Base-by-base conservation (phyloP, 495 filamentous ascomycete genomes). In the Daldinia childiae region DNA sequence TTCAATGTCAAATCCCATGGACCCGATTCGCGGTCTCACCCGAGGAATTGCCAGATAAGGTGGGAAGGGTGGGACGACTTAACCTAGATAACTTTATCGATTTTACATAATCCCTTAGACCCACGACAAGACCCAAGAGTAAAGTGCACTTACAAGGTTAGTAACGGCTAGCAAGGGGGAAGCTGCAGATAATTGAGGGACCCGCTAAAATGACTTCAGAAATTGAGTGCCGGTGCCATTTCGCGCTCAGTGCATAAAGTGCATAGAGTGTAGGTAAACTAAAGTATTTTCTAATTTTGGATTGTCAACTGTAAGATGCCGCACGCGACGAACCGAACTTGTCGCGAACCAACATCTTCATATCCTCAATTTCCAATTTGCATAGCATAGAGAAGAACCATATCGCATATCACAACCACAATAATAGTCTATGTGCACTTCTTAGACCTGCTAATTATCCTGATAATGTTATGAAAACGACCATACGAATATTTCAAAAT, bases 191-290 rank as follows among this genome's bases (percentile, higher is more conserved):
- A 24, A 62, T 39, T 58, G 39, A 29, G 14, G 50, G 64, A 61
- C 56, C 69, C 59, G 56, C 59, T 64, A 30, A 67, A 67, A 68
- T 72, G 64, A 68, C 64, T 64, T 67, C 58, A 71, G 51, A 50
- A 57, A 43, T 50, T 36, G 41, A 62, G 55, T 64, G 26, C 30
- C 27, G 15, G 27, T 29, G 30, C 58, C 54, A 50, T 38, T 64
- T 58, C 58, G 64, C 69, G 69, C 54, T 52, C 57, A 36, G 50
- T 56, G 50, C 26, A 21, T 21, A 9, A 12, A 6, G 3, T n/a
- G n/a, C 26, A 4, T 36, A 36, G 14, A 36, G 32, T 19, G n/a
- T n/a, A n/a, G n/a, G n/a, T n/a, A n/a, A 27, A 2, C 26, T 36
- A 36, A 36, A 36, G 34, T 19, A 21, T 29, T 64, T 68, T 72